Conservation (phyloP, 345 rosid species). For the Arabis alpina region DNA sequence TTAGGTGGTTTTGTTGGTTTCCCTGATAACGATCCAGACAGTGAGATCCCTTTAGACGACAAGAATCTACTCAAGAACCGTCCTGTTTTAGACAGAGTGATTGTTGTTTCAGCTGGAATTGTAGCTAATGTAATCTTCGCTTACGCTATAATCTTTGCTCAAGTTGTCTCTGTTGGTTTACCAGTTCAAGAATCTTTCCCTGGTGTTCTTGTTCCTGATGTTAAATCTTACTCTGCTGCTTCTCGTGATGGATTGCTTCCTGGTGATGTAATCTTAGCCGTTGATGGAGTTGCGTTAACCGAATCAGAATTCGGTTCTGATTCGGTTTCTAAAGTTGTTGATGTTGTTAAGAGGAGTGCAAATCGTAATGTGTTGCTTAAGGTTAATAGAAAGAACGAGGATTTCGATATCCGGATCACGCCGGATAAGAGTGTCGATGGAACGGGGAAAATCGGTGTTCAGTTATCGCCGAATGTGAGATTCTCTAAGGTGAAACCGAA, state of each 20-base stretch:
- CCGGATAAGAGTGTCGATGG: constrained; percentile 88
- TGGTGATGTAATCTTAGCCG: constrained; percentile 77
- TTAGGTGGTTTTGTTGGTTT: constrained; percentile 96
- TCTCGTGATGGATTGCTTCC: constrained; percentile 87
- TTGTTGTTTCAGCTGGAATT: constrained; percentile 93
- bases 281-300: constrained; percentile 57
- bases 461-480: constrained; percentile 76
- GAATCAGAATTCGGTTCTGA: constrained; percentile 50
- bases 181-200: constrained; percentile 93
- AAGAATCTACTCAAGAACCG: constrained; percentile 82
- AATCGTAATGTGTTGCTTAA: constrained; percentile 64
- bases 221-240: constrained; percentile 80
- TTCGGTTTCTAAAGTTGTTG: constrained; percentile 69
- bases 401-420: constrained; percentile 62
- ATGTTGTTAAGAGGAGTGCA: constrained; percentile 67
- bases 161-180: constrained; percentile 83
- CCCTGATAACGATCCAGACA: constrained; percentile 95
- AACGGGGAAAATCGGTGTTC: constrained; percentile 84
- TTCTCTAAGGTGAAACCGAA: constrained; percentile 62
- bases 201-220: constrained; percentile 88
- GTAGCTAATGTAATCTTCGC: constrained; percentile 88
- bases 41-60: constrained; percentile 79
- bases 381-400: constrained; percentile 58
- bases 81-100: constrained; percentile 76
- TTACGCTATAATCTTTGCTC: constrained; percentile 70